Evolutionary conservation across 1,284 basidiomycete species (phyloP).

Genomic region (Papiliotrema laurentii): DNA sequence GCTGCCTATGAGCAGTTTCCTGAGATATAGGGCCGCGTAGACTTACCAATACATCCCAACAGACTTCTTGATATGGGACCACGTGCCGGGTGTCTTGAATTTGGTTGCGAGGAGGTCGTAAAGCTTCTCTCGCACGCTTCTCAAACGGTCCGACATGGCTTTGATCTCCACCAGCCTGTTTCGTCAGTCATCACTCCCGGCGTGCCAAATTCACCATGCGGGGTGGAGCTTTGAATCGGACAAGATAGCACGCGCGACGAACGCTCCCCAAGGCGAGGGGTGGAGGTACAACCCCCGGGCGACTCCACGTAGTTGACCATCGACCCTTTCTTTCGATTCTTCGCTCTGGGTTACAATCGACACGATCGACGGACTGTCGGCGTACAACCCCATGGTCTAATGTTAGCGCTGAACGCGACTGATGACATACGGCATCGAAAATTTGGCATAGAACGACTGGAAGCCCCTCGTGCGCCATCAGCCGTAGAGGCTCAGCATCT

Average conservation of each 20-base stretch:
- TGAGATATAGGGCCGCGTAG: not conserved
- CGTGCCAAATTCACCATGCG: slow-evolving; percentile 61
- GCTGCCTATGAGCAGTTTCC: slow-evolving; percentile 12
- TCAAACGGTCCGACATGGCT: slow-evolving; percentile 89
- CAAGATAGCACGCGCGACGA: slow-evolving; percentile 41
- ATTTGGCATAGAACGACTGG: slow-evolving; percentile 44
- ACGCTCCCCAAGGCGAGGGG: slow-evolving; percentile 44
- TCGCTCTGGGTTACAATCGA: slow-evolving; percentile 36
- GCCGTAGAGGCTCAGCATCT: slow-evolving; percentile 44
- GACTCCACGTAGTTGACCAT: slow-evolving; percentile 38
- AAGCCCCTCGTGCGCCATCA: slow-evolving; percentile 45
- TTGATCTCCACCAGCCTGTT: slow-evolving; percentile 80
- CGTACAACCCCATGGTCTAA: slow-evolving; percentile 46
- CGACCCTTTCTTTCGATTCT: slow-evolving; percentile 36
- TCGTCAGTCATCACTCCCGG: not conserved
- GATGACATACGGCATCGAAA: slow-evolving; percentile 40
- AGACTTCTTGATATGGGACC: slow-evolving; percentile 76
- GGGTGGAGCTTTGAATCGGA: slow-evolving; percentile 36
- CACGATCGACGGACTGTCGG: slow-evolving; percentile 43
- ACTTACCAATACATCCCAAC: slow-evolving; percentile 45
- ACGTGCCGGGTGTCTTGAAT: slow-evolving; percentile 83
- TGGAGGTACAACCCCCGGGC: slow-evolving; percentile 40
- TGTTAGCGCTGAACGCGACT: not conserved
- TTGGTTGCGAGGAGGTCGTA: slow-evolving; percentile 67
- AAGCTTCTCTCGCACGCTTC: slow-evolving; percentile 80